Base-by-base conservation (phyloP, 768 basidiomycete species). In the Mycena rebaudengoi region DNA sequence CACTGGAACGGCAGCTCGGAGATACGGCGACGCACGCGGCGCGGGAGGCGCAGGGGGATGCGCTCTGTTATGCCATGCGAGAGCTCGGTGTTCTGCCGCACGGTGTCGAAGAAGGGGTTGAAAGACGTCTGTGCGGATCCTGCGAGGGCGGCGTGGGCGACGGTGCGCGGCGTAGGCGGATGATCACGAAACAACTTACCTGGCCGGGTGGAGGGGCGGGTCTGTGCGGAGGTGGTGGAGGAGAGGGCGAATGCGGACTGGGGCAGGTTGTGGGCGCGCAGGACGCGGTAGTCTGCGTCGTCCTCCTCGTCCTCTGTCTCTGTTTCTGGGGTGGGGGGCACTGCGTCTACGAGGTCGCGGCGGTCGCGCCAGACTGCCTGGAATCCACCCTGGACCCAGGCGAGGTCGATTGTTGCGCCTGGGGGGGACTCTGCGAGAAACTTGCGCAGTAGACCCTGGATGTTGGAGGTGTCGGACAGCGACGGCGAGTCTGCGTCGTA, bases 81-180 rank as follows among this genome's bases (percentile, higher is more conserved):
- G 23, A 98, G 86, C 78, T 98, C 95, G 3, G 88, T 74, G 69
- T 95, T 94, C 77, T 95, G 93, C 37, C 92, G 89, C 69, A 99
- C 92, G 70, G 92, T 91, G 76, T 99, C 96, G 69, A 94, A 98
- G 80, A 99, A 99, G 11, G 97, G 97, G 74, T 97, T 98, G 68
- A 83, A 88, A n/a, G n/a, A n/a, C n/a, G n/a, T n/a, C n/a, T n/a
- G n/a, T n/a, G n/a, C 5, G 90, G 74, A 11, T 78, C 75, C 35
- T 66, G 43, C 18, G 62, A 6, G 28, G 37, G 14, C 40, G 56
- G 49, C 33, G 33, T 30, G 62, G 37, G 25, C 25, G 32, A 25
- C 29, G 18, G 41, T 20, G 39, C 25, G 33, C 6, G 50, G 50
- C 6, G 49, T 41, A n/a, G 20, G 57, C 45, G 49, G 69, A 40